Conservation (phyloP, 257 asterid species). For the Przewalskia tangutica region DNA sequence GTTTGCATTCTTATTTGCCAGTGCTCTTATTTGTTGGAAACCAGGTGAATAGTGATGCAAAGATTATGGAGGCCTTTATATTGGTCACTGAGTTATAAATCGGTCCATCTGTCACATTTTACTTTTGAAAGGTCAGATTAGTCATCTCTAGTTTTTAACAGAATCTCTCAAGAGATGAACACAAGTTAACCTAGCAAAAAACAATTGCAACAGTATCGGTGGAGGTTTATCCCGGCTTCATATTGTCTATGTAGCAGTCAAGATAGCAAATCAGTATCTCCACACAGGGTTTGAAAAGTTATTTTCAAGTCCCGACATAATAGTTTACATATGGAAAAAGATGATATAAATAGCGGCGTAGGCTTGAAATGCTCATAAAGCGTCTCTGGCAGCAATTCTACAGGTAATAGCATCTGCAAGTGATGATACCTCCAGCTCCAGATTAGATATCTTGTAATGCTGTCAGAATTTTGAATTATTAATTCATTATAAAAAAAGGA, state of each 20-base stretch:
- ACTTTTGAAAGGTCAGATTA: neutral
- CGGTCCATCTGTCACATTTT: neutral
- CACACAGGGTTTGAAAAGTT: neutral
- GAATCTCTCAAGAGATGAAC: neutral
- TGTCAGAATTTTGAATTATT: constrained; percentile 9
- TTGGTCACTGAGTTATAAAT: neutral
- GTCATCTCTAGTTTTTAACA: neutral
- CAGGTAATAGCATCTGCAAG: constrained; percentile 68
- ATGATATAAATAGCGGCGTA: neutral
- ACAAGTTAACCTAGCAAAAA: neutral
- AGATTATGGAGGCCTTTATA: no score
- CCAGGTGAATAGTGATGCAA: neutral
- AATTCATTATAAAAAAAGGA: constrained; percentile 2
- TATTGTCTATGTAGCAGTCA: neutral
- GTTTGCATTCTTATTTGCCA: neutral
- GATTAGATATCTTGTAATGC: constrained; percentile 73
- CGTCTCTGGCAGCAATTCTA: constrained; percentile 85
- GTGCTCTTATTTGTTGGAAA: neutral
- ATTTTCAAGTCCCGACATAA: neutral
- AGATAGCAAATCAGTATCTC: neutral
- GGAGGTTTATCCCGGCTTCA: neutral
- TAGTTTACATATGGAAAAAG: neutral
- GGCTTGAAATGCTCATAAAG: constrained; percentile 31
- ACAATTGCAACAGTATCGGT: neutral
- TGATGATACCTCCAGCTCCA: constrained; percentile 69